phyloP scores from a whole-genome alignment of 1,139 yeast species.

The Hanseniaspora uvarum region DNA sequence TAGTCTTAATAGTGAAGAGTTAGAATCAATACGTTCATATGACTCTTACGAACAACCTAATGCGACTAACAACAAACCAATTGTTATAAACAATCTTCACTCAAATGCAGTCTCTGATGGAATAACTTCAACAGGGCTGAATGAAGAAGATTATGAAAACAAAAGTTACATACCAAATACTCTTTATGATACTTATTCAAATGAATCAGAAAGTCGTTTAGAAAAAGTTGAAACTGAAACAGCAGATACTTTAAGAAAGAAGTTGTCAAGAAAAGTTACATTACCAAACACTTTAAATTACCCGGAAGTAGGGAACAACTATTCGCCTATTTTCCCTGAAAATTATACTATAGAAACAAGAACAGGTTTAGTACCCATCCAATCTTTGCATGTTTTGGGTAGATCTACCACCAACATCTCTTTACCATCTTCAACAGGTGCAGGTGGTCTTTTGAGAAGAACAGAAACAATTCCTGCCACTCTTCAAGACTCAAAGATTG shows the following conservation, averaged over 20 bases:
- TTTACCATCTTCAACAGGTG: conserved; percentile 27
- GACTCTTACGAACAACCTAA: conserved; percentile 26
- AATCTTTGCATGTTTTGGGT: conserved; percentile 59
- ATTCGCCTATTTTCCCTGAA: conserved; percentile 71
- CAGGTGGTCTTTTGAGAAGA: conserved; percentile 14
- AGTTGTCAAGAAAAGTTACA: conserved; percentile 14
- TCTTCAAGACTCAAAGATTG: conserved; percentile 26
- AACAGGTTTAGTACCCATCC: conserved; percentile 75
- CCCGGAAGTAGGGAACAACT: conserved; percentile 21
- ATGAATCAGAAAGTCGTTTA: conserved; percentile 4
- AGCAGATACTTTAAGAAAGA: conserved; percentile 49
- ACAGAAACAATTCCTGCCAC: conserved; percentile 24
- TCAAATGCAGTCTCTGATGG: conserved; percentile 8
- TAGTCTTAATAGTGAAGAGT: not conserved
- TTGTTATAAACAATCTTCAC: conserved; percentile 23
- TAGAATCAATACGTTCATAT: conserved; percentile 24
- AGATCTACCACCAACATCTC: conserved; percentile 38
- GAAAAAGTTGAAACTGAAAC: conserved; percentile 46
- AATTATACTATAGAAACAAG: conserved; percentile 78
- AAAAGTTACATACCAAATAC: conserved; percentile 13
- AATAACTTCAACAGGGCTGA: conserved; percentile 2
- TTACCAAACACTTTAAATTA: conserved; percentile 14
- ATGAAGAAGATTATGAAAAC: conserved; percentile 12
- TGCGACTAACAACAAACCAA: conserved; percentile 18
- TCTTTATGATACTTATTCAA: conserved; percentile 34